Percentiles rank a stretch among this genome's conserved stretches.
phyloP scores from a whole-genome alignment of 768 basidiomycete genomes.

The Rhodotorula kratochvilovae region DNA sequence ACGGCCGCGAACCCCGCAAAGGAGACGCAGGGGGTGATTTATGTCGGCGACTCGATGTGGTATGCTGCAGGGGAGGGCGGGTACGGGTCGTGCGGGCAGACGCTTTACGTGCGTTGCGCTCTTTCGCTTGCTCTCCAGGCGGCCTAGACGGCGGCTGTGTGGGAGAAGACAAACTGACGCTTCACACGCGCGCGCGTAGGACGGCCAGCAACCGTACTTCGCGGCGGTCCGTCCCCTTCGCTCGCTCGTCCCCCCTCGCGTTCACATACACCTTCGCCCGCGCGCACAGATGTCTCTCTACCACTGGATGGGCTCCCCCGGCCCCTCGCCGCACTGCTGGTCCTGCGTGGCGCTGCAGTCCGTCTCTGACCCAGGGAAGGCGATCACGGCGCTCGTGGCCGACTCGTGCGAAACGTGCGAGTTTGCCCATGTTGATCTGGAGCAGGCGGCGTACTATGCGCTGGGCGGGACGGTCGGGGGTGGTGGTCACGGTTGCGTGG shows the following conservation, averaged over 20 bases:
- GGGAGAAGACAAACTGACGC: neutral
- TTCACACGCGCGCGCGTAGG: neutral
- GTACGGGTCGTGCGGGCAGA: slow-evolving; percentile 14
- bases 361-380: slow-evolving; percentile 5
- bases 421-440: slow-evolving; percentile 24
- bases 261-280: neutral
- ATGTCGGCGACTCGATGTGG: slow-evolving; percentile 17
- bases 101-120: slow-evolving; percentile 5
- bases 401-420: slow-evolving; percentile 25
- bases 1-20: neutral
- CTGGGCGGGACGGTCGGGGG: slow-evolving; percentile 9
- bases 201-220: slow-evolving; percentile 22
- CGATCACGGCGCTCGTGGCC: slow-evolving; percentile 18
- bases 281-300: neutral
- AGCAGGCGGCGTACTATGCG: slow-evolving; percentile 18
- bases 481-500: slow-evolving; percentile 16
- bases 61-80: slow-evolving; percentile 16
- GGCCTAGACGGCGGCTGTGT: neutral
- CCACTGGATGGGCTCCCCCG: slow-evolving; percentile 29
- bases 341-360: slow-evolving; percentile 16
- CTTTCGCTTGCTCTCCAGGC: neutral
- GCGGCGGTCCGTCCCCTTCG: slow-evolving; percentile 2
- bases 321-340: slow-evolving; percentile 19
- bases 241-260: too few relatives aligned
- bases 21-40: slow-evolving; percentile 6